These are phyloP conservation scores for Globisporangium ultimum DNA, from an alignment of 352 stramenopile species.

Conservation along the genomic window DNA sequence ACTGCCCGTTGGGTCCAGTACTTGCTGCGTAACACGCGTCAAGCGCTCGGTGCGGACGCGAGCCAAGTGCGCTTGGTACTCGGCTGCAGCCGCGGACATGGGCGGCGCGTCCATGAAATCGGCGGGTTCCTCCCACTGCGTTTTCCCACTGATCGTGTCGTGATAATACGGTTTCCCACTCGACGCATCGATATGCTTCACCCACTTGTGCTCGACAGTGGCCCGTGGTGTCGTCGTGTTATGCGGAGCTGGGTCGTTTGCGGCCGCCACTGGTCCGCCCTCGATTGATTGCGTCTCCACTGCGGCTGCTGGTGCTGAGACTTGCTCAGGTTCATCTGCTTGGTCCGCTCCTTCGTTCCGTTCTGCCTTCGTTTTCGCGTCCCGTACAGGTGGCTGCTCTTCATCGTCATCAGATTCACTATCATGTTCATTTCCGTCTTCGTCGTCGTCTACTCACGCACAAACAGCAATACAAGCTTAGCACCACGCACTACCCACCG, in stretches of 20 bases:
- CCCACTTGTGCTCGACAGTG: conserved; percentile 31
- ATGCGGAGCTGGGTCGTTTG: conserved; percentile 1
- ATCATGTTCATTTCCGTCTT: conserved; percentile 7
- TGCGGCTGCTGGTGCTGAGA: neutral
- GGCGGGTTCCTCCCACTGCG: conserved; percentile 68
- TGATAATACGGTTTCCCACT: conserved; percentile 77
- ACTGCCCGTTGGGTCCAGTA: conserved; percentile 65
- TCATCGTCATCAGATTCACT: conserved; percentile 18
- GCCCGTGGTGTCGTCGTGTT: neutral
- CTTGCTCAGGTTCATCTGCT: conserved; percentile 7
- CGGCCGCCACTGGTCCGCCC: neutral
- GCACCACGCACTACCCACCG: neutral
- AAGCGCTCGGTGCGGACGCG: conserved; percentile 46
- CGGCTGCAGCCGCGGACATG: conserved; percentile 15
- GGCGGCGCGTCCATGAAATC: conserved; percentile 34
- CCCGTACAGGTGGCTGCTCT: conserved; percentile 6
- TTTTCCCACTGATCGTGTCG: conserved; percentile 53
- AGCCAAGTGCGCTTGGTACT: conserved; percentile 75
- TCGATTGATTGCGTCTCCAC: neutral
- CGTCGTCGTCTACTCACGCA: neutral
- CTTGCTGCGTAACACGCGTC: conserved; percentile 52
- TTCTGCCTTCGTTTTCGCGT: neutral
- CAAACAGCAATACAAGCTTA: conserved; percentile 1
- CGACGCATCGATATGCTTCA: conserved; percentile 65
- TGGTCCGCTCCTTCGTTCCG: neutral